phyloP scores from a whole-genome alignment of 208 protist species.

The Acanthamoeba healyi region DNA sequence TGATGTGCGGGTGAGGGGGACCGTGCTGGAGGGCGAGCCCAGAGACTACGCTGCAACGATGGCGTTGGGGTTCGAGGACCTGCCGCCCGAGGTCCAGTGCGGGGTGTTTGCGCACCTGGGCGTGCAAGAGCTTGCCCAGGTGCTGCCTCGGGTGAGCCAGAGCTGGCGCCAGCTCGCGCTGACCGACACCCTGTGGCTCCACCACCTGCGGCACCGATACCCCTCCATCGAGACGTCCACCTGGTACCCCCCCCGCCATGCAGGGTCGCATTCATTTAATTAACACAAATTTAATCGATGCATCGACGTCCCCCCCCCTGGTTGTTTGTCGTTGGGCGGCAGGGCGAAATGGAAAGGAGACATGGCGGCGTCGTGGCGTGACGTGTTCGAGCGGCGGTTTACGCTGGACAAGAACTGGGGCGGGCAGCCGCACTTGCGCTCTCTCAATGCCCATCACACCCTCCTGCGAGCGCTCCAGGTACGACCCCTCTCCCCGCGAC shows the following conservation, averaged over 20 bases:
- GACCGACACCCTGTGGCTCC: constrained; percentile 24
- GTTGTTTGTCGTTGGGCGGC: not conserved
- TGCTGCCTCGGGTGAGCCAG: not conserved
- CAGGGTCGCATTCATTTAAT: not conserved
- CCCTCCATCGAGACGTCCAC: not conserved
- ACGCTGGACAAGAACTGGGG: not conserved
- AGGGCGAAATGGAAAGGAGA: not conserved
- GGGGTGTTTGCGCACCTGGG: not conserved
- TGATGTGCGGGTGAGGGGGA: no score
- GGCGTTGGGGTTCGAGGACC: constrained; percentile 20
- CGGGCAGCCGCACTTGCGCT: not conserved
- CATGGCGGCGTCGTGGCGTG: constrained; percentile 6
- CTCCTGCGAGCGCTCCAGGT: constrained; percentile 24
- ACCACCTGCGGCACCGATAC: not conserved
- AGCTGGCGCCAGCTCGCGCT: not conserved
- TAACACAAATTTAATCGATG: not conserved
- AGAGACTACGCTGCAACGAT: not conserved
- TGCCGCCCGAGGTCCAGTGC: constrained; percentile 32
- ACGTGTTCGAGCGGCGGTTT: constrained; percentile 6
- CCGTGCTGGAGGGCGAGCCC: no score
- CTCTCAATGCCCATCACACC: not conserved
- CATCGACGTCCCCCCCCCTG: not conserved
- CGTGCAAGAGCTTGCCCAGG: not conserved
- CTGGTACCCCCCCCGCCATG: not conserved
- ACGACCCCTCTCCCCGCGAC: not conserved